Percentiles rank a stretch among this genome's conserved stretches.
These are phyloP conservation scores for Mytilinidion resinicola DNA, from an alignment of 495 filamentous ascomycete species.

Conservation along the genomic window DNA sequence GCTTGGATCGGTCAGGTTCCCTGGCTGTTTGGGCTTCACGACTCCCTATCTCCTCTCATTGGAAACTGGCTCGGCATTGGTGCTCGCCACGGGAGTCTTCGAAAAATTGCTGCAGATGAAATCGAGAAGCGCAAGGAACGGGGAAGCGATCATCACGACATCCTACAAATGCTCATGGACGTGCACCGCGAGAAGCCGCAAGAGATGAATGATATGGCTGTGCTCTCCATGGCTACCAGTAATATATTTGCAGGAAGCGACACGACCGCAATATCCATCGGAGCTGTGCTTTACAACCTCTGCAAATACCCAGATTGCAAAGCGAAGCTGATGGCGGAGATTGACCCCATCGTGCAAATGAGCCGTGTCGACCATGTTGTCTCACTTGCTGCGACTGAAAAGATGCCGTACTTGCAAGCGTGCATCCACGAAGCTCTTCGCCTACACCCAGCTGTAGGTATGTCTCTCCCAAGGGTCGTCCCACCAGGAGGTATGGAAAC, in stretches of 20 bases:
- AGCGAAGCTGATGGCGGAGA: conserved; percentile 26
- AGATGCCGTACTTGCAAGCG: conserved; percentile 35
- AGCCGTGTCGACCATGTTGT: conserved; percentile 19
- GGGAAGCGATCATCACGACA: conserved; percentile 10
- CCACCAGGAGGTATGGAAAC: conserved; percentile 25
- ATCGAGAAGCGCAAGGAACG: conserved; percentile 3
- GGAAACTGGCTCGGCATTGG: conserved; percentile 22
- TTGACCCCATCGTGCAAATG: conserved; percentile 19
- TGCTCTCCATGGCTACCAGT: conserved; percentile 25
- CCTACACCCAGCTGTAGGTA: conserved; percentile 32
- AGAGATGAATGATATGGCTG: conserved; percentile 4
- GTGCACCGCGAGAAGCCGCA: conserved; percentile 3
- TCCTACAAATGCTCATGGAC: conserved; percentile 1
- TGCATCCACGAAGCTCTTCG: conserved; percentile 32
- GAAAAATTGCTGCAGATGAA: conserved; percentile 15
- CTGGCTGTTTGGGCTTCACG: conserved; percentile 32
- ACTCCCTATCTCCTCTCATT: conserved; percentile 11
- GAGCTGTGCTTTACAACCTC: conserved; percentile 33
- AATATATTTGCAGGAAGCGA: conserved; percentile 33
- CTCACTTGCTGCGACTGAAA: conserved; percentile 21
- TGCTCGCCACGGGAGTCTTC: conserved; percentile 20
- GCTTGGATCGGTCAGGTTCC: conserved; percentile 34
- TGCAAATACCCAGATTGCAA: conserved; percentile 28
- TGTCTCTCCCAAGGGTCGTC: conserved; percentile 26
- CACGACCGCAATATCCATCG: conserved; percentile 31